phyloP scores from a whole-genome alignment of 495 filamentous ascomycete genomes.

The Ramalina intermedia region DNA sequence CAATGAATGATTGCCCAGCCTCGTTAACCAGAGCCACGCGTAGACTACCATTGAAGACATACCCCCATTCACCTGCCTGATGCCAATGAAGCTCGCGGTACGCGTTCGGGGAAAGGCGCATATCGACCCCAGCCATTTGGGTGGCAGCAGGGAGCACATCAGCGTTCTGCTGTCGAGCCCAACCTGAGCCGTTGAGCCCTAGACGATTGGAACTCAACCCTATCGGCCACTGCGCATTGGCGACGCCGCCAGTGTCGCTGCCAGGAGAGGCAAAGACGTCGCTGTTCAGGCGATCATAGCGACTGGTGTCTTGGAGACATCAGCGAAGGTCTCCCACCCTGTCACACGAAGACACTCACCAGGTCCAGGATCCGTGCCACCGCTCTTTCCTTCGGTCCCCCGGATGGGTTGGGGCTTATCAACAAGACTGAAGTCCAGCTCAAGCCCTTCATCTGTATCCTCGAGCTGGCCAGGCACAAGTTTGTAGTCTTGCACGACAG shows the following conservation, averaged over 20 bases:
- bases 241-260: slow-evolving; percentile 46
- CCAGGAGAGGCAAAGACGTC: slow-evolving; percentile 52
- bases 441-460: slow-evolving; percentile 40
- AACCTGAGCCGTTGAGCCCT: slow-evolving; percentile 44
- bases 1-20: slow-evolving; percentile 47
- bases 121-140: slow-evolving; percentile 64
- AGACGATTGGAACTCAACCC: slow-evolving; percentile 50
- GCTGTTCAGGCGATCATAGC: slow-evolving; percentile 49
- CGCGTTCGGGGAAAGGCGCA: slow-evolving; percentile 51
- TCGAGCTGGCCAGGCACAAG: slow-evolving; percentile 41
- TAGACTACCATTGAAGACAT: slow-evolving; percentile 50
- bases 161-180: slow-evolving; percentile 54
- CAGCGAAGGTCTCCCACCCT: background rate
- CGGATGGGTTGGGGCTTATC: slow-evolving; percentile 56
- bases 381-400: slow-evolving; percentile 24
- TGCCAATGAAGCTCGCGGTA: slow-evolving; percentile 69
- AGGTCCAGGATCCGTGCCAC: slow-evolving; percentile 48
- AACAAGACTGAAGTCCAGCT: slow-evolving; percentile 47
- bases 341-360: slow-evolving; percentile 21
- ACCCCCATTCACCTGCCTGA: slow-evolving; percentile 50
- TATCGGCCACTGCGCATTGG: slow-evolving; percentile 59
- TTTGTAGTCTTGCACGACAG: slow-evolving; percentile 23
- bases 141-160: slow-evolving; percentile 47
- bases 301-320: slow-evolving; percentile 29
- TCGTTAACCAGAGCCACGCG: slow-evolving; percentile 46